Evolutionary conservation across 2,329 filamentous ascomycete species (phyloP).

Genomic region (Hymenoscyphus repandus): DNA sequence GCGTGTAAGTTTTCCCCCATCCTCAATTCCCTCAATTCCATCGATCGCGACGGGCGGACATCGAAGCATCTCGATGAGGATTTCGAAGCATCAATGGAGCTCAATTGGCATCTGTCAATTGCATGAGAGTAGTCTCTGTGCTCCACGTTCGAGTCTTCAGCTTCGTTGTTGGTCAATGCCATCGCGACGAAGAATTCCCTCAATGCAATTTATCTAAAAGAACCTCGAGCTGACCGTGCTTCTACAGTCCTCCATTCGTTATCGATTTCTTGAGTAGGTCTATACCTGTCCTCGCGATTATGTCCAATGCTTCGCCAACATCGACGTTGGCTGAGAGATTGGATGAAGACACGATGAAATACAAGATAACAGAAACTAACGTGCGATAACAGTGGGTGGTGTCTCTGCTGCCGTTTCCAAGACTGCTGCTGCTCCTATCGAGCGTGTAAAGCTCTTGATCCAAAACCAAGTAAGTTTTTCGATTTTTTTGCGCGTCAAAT

Average conservation of each 20-base stretch:
- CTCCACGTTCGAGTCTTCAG: constrained; percentile 6
- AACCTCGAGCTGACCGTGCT: constrained; percentile 21
- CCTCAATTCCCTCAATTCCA: constrained; percentile 24
- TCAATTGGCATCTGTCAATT: constrained; percentile 22
- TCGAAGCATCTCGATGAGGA: constrained; percentile 22
- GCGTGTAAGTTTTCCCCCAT: constrained; percentile 51
- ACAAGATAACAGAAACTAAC: constrained; percentile 20
- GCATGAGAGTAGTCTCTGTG: constrained; percentile 12
- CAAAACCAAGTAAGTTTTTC: constrained; percentile 89
- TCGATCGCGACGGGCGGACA: constrained; percentile 12
- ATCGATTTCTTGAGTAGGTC: constrained; percentile 98
- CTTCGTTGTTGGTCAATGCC: constrained; percentile 22
- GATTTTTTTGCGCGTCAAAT: not conserved
- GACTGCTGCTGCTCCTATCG: constrained; percentile 98
- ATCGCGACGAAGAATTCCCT: constrained; percentile 15
- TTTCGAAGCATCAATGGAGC: constrained; percentile 16
- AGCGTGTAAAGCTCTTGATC: constrained; percentile 99
- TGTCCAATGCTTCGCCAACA: constrained; percentile 11
- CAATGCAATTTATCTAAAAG: constrained; percentile 6
- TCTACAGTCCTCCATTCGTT: constrained; percentile 71
- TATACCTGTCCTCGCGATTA: constrained; percentile 14
- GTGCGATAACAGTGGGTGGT: constrained; percentile 80
- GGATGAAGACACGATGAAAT: constrained; percentile 3
- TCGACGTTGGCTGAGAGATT: constrained; percentile 9
- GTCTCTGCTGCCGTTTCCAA: constrained; percentile 99